phyloP scores from a whole-genome alignment of 2,329 filamentous ascomycete genomes.

The Chrysosporium queenslandicum region DNA sequence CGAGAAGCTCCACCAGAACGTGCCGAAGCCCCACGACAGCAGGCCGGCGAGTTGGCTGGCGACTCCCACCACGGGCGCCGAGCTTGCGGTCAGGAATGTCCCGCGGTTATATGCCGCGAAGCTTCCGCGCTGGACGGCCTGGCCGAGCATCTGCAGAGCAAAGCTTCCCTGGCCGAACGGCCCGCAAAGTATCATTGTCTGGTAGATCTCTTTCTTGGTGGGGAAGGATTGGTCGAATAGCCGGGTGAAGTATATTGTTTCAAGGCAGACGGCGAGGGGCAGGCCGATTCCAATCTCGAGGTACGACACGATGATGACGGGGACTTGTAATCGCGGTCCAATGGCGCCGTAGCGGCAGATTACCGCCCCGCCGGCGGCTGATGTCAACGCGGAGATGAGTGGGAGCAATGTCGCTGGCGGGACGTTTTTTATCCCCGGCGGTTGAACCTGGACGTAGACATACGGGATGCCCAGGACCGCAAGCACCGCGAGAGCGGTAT shows the following conservation, averaged over 20 bases:
- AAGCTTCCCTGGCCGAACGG: constrained; percentile 35
- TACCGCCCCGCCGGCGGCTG: constrained; percentile 31
- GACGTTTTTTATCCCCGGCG: constrained; percentile 27
- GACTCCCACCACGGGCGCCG: constrained; percentile 26
- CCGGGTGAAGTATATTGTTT: constrained; percentile 28
- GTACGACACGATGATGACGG: constrained; percentile 35
- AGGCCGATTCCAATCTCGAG: constrained; percentile 31
- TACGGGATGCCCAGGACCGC: constrained; percentile 25
- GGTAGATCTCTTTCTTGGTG: constrained; percentile 23
- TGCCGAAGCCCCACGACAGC: constrained; percentile 33
- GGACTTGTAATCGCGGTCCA: constrained; percentile 26
- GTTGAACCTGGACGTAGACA: constrained; percentile 30
- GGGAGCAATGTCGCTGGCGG: constrained; percentile 32
- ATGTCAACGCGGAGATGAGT: constrained; percentile 32
- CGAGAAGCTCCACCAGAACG: constrained; percentile 38
- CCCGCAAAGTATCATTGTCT: constrained; percentile 36
- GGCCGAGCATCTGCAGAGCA: constrained; percentile 32
- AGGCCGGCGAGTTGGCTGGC: constrained; percentile 32
- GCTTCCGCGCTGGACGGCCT: constrained; percentile 24
- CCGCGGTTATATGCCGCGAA: constrained; percentile 30
- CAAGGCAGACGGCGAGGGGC: constrained; percentile 26
- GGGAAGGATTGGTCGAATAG: constrained; percentile 23
- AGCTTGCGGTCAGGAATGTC: constrained; percentile 26
- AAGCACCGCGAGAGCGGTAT: constrained; percentile 26
- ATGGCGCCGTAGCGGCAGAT: constrained; percentile 27